These are phyloP conservation scores for Calonectria multiphialidica DNA, from an alignment of 2,329 filamentous ascomycete species.

Conservation along the genomic window DNA sequence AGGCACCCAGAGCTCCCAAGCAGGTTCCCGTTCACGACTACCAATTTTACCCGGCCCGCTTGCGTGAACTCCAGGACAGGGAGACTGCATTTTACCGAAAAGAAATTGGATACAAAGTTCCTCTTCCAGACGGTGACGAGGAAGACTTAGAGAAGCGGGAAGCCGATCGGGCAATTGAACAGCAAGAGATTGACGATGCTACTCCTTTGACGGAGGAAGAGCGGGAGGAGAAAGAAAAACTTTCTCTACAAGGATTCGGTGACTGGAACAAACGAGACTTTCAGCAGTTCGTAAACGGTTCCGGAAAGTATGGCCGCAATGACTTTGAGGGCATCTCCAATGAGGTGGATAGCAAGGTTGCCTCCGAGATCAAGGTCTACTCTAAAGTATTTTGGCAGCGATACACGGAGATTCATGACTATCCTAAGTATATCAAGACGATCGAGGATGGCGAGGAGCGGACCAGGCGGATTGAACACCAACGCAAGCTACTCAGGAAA, in stretches of 20 bases:
- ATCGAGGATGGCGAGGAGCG: conserved; percentile 96
- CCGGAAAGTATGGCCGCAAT: conserved; percentile 88
- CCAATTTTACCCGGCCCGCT: conserved; percentile 90
- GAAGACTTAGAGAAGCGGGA: conserved; percentile 89
- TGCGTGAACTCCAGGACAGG: conserved; percentile 92
- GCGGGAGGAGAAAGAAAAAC: conserved; percentile 83
- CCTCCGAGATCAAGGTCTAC: conserved; percentile 88
- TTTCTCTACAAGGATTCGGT: conserved; percentile 88
- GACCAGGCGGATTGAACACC: conserved; percentile 88
- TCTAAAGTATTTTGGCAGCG: conserved; percentile 97
- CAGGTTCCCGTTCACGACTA: conserved; percentile 95
- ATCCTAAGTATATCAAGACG: conserved; percentile 86
- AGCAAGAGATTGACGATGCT: conserved; percentile 93
- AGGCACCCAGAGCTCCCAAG: conserved; percentile 94
- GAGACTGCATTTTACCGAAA: conserved; percentile 97
- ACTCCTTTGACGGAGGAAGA: conserved; percentile 90
- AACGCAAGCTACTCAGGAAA: conserved; percentile 92
- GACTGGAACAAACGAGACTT: conserved; percentile 98
- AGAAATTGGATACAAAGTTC: conserved; percentile 95
- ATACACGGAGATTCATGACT: conserved; percentile 91
- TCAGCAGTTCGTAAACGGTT: conserved; percentile 97
- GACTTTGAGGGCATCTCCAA: conserved; percentile 88
- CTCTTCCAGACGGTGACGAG: conserved; percentile 88
- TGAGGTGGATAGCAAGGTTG: conserved; percentile 91
- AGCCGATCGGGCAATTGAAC: conserved; percentile 87